Base-by-base conservation (phyloP, 2,329 filamentous ascomycete species). In the Fusarium neocosmosporiellum region DNA sequence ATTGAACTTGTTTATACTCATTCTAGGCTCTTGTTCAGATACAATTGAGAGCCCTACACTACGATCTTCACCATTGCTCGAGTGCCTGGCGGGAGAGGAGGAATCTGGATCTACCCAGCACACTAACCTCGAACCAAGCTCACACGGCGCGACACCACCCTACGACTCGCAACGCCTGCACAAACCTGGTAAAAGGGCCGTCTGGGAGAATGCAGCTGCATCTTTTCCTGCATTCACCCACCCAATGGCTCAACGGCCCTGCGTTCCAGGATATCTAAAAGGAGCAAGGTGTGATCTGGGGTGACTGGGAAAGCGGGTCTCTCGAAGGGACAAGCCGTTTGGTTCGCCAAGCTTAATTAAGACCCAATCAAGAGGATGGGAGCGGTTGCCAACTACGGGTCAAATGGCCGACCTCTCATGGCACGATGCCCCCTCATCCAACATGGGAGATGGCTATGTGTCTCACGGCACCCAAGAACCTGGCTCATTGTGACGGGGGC, bases 181-280 rank as follows among this genome's bases (percentile, higher is more conserved):
- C 41, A 16, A 76, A 64, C 74, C 67, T 46, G 63, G 69, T 33
- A 70, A 48, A 70, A 71, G 74, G 70, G 46, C 65, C 65, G 65
- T 69, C 69, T 72, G 75, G 71, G 48, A 72, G 59, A 77, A 61
- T 65, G 18, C 72, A 78, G 76, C n/a, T 16, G 2, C 3, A 2
- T 9, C 16, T 46, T 46, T 46, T 46, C 41, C 16, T 57, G 43
- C 31, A 72, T 78, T 80, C 73, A 78, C 66, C 77, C 78, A 63
- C 46, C 67, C 63, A 70, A 71, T 72, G 33, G 57, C 39, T 69
- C n/a, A 41, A 41, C 53, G 67, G 59, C 61, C 57, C 54, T 62
- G 57, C 59, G 59, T 68, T 63, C 59, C 69, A 41, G 58, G 24
- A 54, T 50, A 50, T 46, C 71, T 59, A 31, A 59, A 72, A 72